Evolutionary conservation across 1,284 basidiomycete species (phyloP), one percentile per base, ranked within the genome.

Genomic region (Cryptococcus deneoformans): DNA sequence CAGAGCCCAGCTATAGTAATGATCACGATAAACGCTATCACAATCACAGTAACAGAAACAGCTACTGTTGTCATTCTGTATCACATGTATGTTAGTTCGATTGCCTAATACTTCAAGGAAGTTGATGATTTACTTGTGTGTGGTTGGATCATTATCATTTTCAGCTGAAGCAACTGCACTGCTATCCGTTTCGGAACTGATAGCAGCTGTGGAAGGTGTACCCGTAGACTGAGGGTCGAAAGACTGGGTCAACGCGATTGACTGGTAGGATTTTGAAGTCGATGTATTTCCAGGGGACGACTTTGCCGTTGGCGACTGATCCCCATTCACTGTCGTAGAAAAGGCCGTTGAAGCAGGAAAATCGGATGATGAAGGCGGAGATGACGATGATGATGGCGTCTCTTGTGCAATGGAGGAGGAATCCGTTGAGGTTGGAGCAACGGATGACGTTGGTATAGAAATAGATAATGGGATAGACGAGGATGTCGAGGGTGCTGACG

Each of bases 21-120:
- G 12, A 69, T 64, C 20, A 69, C 59, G 6, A 65, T 46, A 6
- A 54, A 53, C 10, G 67, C 67, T 6, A 70, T 48, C n/a, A 62
- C 68, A 40, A 70, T 68, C 12, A 70, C 60, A 0, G 68, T 63
- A 7, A 63, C 59, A 10, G 66, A 67, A 2, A 71, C 63, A 5
- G 67, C 69, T 2, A 71, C 52, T 4, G 57, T 57, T 5, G 64
- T 69, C 2, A 60, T 67, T 44, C 65, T 70, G 52, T 16, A 12
- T 34, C 16, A 29, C n/a, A 5, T 39, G 34, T 8, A 20, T 7
- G 10, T 46, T 40, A 34, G 42, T 12, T 40, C 6, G 20, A 46
- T 6, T 9, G 7, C 20, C 24, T 16, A 11, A 50, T 8, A 9
- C 37, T 20, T 38, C 14, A 40, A 6, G 11, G 6, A 6, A 37